phyloP scores from a whole-genome alignment of 768 basidiomycete species.

The Rossbeevera mucosa region DNA sequence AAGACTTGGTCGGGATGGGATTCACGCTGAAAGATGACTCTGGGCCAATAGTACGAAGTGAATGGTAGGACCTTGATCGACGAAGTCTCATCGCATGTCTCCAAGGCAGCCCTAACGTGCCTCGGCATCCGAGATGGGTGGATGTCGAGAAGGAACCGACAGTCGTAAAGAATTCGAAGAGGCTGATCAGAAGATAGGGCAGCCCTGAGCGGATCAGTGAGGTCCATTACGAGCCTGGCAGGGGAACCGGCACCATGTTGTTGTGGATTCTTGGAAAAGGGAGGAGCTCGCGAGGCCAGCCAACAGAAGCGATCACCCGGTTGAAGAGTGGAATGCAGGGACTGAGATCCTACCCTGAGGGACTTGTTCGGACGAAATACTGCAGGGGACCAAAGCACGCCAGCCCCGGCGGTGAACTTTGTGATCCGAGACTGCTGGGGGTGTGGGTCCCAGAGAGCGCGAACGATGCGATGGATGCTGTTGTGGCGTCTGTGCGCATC shows the following conservation, averaged over 20 bases:
- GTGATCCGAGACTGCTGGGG: slow-evolving; percentile 8
- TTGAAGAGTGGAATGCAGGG: slow-evolving; percentile 12
- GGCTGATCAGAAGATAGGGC: slow-evolving; percentile 12
- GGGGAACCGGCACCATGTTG: slow-evolving; percentile 16
- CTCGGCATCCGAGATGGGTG: slow-evolving; percentile 41
- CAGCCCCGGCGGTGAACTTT: slow-evolving; percentile 53
- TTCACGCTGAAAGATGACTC: slow-evolving; percentile 32
- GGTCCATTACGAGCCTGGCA: slow-evolving; percentile 36
- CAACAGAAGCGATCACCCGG: slow-evolving; percentile 41
- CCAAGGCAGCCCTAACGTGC: slow-evolving; percentile 30
- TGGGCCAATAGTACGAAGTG: slow-evolving; percentile 47
- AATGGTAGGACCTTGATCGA: slow-evolving; percentile 35
- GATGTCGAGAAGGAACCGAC: slow-evolving; percentile 56
- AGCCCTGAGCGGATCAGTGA: slow-evolving; percentile 33
- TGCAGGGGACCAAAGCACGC: slow-evolving; percentile 62
- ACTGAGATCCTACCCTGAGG: slow-evolving; percentile 17
- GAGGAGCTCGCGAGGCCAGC: slow-evolving; percentile 60
- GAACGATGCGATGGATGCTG: slow-evolving; percentile 45
- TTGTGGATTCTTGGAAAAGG: slow-evolving; percentile 33
- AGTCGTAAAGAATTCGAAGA: slow-evolving; percentile 54
- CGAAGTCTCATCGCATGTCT: slow-evolving; percentile 12
- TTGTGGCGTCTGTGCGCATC: slow-evolving; percentile 50
- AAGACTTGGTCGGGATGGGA: slow-evolving; percentile 19
- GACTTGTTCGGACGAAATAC: slow-evolving; percentile 25
- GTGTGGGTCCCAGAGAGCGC: slow-evolving; percentile 44